Evolutionary conservation across 768 basidiomycete genomes (phyloP), one percentile per base, ranked within the genome.

Genomic region (Hygrocybe coccinea): DNA sequence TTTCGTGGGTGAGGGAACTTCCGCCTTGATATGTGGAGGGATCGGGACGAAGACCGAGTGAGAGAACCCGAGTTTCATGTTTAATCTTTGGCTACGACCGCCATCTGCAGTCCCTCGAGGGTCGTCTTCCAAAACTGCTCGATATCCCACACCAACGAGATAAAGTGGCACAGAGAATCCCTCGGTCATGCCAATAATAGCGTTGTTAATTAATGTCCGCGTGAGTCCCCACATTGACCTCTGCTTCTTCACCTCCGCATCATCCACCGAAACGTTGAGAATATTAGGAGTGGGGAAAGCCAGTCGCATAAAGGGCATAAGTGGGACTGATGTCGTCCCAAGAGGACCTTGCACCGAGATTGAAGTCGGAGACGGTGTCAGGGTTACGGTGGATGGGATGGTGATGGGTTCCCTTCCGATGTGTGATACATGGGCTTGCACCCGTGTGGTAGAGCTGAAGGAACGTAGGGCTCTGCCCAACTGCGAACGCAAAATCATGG

Each of bases 201-300:
- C 94, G 67, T 98, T 97, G 60, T 80, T 76, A 67, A 97, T 89
- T 60, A 94, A 79, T 0, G 93, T 88, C 52, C 95, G 84, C 12
- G 91, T 95, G 44, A 91, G 84, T n/a, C 95, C 95, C 95, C 95
- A 98, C 79, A 91, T 87, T 56, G 87, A 82, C 41, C 91, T 83
- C 70, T 97, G 95, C 51, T 82, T 73, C 68, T 91, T 89, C 50
- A 83, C 67, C 39, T 78, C 74, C 1, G 87, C 76, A 63, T 92
- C 77, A 60, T 87, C 79, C 43, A 95, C 84, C 6, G 78, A 57
- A 21, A 82, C 66, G n/a, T 73, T 67, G 62, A 81, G 65, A 12
- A 67, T 67, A 56, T 70, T 66, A 44, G 71, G 65, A 38, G 73
- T 67, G 1, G 76, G 69, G 47, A 75, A 73, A 49, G 69, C 70